Evolutionary conservation across 176 grass and related monocot genomes (phyloP).

Genomic region (Cenchrus americanus): DNA sequence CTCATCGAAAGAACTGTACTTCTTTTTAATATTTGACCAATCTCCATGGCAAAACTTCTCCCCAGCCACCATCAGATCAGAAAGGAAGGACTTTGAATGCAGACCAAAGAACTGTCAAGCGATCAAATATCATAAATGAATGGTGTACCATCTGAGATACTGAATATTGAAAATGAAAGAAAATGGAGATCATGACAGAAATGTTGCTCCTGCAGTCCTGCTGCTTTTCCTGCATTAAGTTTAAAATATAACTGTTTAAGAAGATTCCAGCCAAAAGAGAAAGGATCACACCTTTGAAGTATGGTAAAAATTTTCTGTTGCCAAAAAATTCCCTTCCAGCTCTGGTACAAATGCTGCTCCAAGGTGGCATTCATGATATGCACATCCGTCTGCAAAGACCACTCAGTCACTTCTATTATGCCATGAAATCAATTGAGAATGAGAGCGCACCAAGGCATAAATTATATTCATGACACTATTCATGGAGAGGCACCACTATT

Average conservation of each 20-base stretch:
- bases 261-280: background rate
- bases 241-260: background rate
- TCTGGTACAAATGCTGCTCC: slow-evolving; percentile 74
- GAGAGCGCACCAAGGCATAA: background rate
- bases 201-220: background rate
- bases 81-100: slow-evolving; percentile 63
- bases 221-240: background rate
- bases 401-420: slow-evolving; percentile 23
- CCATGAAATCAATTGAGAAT: slow-evolving; percentile 23
- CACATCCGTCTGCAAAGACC: slow-evolving; percentile 68
- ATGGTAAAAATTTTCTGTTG: slow-evolving; percentile 94
- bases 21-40: slow-evolving; percentile 77
- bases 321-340: slow-evolving; percentile 73
- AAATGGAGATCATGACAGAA: slow-evolving; percentile 10
- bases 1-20: slow-evolving; percentile 72
- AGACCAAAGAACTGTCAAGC: slow-evolving; percentile 80
- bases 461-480: background rate
- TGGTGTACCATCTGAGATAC: background rate
- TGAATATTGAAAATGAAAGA: slow-evolving; percentile 26
- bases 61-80: slow-evolving; percentile 71
- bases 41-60: slow-evolving; percentile 86
- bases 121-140: slow-evolving; percentile 18
- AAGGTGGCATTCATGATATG: slow-evolving; percentile 62
- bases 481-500: background rate
- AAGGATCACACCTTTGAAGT: slow-evolving; percentile 70